phyloP scores from a whole-genome alignment of 345 rosid genomes.

The Citrus trifoliata region DNA sequence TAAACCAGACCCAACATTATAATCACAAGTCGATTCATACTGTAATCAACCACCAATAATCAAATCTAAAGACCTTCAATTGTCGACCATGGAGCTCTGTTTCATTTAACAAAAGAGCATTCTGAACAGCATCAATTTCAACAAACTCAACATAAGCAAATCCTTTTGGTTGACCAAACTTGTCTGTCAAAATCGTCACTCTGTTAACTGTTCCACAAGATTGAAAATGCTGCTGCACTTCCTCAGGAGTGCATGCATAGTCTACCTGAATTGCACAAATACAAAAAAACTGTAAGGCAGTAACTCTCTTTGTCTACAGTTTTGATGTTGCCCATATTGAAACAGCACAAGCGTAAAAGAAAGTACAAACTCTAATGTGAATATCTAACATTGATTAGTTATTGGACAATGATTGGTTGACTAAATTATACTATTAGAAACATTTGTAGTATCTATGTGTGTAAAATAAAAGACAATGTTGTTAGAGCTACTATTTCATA shows the following conservation, averaged over 20 bases:
- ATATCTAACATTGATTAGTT: not conserved
- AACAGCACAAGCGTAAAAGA: not conserved
- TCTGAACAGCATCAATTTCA: slow-evolving; percentile 90
- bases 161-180: slow-evolving; percentile 99
- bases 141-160: slow-evolving; percentile 98
- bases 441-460: not conserved
- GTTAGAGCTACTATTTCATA: not conserved
- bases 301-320: not conserved
- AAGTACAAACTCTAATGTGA: not conserved
- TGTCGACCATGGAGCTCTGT: slow-evolving; percentile 97
- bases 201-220: slow-evolving; percentile 98
- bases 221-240: slow-evolving; percentile 98
- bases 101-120: slow-evolving; percentile 90
- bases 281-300: not conserved
- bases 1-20: slow-evolving; percentile 12
- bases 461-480: not conserved
- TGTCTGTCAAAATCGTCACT: slow-evolving; percentile 96
- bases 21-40: not conserved
- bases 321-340: not conserved
- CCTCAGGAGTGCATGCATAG: slow-evolving; percentile 96
- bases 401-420: not conserved
- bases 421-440: not conserved
- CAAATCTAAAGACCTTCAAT: slow-evolving; percentile 57
- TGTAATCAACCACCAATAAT: not conserved
- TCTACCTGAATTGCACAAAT: slow-evolving; percentile 67